Base-by-base conservation (phyloP, 176 grass and related monocot genomes). In the Dendrocalamus sinicus region DNA sequence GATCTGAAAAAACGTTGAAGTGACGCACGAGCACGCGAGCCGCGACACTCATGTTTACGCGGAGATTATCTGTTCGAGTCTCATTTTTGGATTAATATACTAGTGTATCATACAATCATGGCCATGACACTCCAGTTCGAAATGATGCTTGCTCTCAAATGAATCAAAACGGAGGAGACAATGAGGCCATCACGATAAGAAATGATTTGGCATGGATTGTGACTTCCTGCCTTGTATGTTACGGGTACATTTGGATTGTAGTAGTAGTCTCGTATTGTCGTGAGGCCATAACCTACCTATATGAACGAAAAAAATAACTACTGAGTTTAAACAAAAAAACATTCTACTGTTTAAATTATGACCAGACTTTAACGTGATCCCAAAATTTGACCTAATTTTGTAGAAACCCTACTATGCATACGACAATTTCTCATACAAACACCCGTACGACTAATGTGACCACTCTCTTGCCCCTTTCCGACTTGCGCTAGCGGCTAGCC, bases 141-240 rank as follows among this genome's bases (percentile, higher is more conserved):
- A 55, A 58, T 85, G 83, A 67, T 68, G 83, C 68, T 48, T 46
- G 68, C 81, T 47, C 61, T 68, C 47, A 35, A 67, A 32, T 53
- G n/a, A 55, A 68, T 77, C 47, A 30, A 23, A 54, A 4, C 11
- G 59, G 8, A 12, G 15, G 62, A 6, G 74, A 77, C 16, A 70
- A 40, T 2, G 30, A 84, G 30, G 22, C 83, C 51, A 70, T 77
- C 17, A 68, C 1, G 39, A 66, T 6, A 53, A 26, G 74, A 8
- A 47, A 85, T 85, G 83, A 85, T 85, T 85, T 47, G 37, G 74
- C 44, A 60, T 47, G 50, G 83, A 78, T 60, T 15, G 51, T 64
- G 22, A 47, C 24, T 16, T 16, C 63, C 23, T 59, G 35, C 22
- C 53, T 61, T 47, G 53, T 6, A 46, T 85, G 50, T 14, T 17